Evolutionary conservation across 2,329 filamentous ascomycete genomes (phyloP), one percentile per base, ranked within the genome.

Genomic region (Fusarium mangiferae): DNA sequence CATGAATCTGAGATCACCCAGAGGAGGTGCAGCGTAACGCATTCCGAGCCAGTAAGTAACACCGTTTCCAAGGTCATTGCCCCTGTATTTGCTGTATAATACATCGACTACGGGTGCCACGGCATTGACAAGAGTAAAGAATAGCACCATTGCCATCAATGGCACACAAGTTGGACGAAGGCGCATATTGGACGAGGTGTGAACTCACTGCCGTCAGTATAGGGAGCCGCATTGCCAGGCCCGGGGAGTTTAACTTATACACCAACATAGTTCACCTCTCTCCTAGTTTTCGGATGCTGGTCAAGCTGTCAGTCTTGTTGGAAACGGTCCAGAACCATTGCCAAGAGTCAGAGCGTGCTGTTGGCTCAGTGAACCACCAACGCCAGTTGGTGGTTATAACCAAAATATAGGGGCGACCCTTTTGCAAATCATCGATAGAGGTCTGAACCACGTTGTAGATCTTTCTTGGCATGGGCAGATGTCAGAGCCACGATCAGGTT

Each of bases 1-100:
- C 64, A 86, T 85, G 78, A 95, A 96, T 30, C 93, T 87, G 68
- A 94, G 80, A 12, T 88, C 75, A 3, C 90, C 91, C 5, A 92
- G 60, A 0, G 93, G 93, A 28, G 93, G 85, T 10, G 91, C 90
- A 3, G 93, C 93, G 83, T 90, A 96, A 51, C 92, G 89, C 73
- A 96, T 90, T 6, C 93, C 93, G 13, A 94, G 86, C 92, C 92
- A 96, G 80, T 92, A 87, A 7, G 88, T 90, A 55, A 94, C 83
- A 5, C 90, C 91, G 74, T 88, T 88, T 1, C 81, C 75, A 5
- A 87, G 82, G 6, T 84, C 78, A 7, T 83, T 81, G 14, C 93
- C 93, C 52, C 85, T 80, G 76, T 95, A 94, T 39, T 85, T 87
- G 41, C 90, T 87, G 79, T 95, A 95, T 7, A 86, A 87, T 39